Conservation (phyloP, 257 asterid species). For the Lycium barbarum region DNA sequence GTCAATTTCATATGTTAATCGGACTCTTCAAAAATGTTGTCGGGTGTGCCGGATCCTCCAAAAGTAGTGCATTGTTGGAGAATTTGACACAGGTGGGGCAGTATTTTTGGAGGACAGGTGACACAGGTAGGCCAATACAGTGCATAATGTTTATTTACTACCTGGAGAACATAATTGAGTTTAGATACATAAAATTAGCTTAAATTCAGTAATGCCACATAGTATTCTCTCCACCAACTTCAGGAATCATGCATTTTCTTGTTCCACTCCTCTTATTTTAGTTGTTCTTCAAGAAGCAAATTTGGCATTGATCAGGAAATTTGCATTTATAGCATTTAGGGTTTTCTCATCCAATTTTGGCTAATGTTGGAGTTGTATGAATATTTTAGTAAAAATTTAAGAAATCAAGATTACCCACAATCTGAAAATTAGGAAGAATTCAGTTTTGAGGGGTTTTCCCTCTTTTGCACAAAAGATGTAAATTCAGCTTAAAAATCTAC, state of each 20-base stretch:
- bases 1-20: no score
- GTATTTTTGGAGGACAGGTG: no score
- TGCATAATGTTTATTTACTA: neutral
- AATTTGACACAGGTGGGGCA: no score
- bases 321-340: neutral
- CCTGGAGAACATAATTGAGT: neutral
- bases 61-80: no score
- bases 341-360: neutral
- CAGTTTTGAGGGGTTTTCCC: neutral
- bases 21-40: no score
- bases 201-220: neutral
- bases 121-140: neutral
- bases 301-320: neutral
- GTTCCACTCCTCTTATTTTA: neutral
- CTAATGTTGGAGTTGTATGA: neutral
- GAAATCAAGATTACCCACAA: slow-evolving; percentile 10
- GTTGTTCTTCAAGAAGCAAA: neutral
- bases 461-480: neutral
- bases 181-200: neutral
- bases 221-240: neutral
- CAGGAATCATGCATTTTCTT: neutral
- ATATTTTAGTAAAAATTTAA: neutral
- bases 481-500: slow-evolving; percentile 5
- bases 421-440: neutral
- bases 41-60: no score